Evolutionary conservation across 495 filamentous ascomycete species (phyloP), one percentile per base, ranked within the genome.

Genomic region (Aspergillus hancockii): DNA sequence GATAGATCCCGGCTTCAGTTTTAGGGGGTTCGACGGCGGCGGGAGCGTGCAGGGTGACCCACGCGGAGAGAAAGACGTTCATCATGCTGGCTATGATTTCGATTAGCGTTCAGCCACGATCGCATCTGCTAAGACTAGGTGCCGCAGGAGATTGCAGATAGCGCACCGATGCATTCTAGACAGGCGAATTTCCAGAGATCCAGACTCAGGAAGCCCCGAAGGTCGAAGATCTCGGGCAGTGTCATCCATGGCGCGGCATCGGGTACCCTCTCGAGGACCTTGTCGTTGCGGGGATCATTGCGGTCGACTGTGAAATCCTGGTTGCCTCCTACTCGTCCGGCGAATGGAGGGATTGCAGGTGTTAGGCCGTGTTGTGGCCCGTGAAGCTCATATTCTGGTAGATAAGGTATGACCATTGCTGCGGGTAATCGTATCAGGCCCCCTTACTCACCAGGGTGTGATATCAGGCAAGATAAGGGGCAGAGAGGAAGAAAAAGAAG

Each of bases 261-360:
- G 1, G 80, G 80, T 31, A 74, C 60, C 46, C 67, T 67, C 40
- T 71, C 66, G 47, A 79, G 63, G 0, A 77, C 59, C 8, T 62
- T 64, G 0, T 62, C 54, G 52, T 76, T 76, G 16, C 67, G 62
- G 1, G 71, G 67, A 55, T 80, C 74, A 55, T 66, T 62, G 5
- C 71, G 74, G 41, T 75, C 67, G 19, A 80, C 49, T 0, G 75
- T 68, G 55, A 80, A 75, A 49, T 74, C 72, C 58, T 80, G 77
- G 50, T 81, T 81, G 8, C 76, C 79, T 36, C 79, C 79, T 14
- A 81, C 58, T 14, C 80, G 76, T n/a, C 78, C 79, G 1, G 76
- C 77, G 60, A 81, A 83, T 3, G 78, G 74, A 23, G 60, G 47
- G 19, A 64, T 63, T 3, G 40, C 55, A 4, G 62, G 62, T 38